phyloP scores from a whole-genome alignment of 495 filamentous ascomycete species.

The Haplographium delicatum region DNA sequence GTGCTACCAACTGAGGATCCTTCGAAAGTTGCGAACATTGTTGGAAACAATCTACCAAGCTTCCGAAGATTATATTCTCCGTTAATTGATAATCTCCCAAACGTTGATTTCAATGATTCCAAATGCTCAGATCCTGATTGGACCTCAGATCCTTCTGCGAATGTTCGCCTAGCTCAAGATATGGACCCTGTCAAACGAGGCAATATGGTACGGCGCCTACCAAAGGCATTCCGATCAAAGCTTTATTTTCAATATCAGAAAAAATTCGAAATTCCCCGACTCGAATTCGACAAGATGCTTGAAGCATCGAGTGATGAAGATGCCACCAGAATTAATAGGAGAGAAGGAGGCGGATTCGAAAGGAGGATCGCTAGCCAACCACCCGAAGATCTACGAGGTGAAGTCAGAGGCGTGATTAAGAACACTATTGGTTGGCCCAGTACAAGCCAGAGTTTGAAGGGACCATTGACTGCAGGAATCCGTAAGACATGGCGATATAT shows the following conservation, averaged over 20 bases:
- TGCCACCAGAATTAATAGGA: slow-evolving; percentile 58
- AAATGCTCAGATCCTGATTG: slow-evolving; percentile 56
- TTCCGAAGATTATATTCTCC: slow-evolving; percentile 88
- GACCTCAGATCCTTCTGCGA: slow-evolving; percentile 56
- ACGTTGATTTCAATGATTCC: slow-evolving; percentile 72
- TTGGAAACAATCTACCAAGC: slow-evolving; percentile 81
- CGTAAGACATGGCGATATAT: slow-evolving; percentile 67
- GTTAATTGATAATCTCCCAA: slow-evolving; percentile 83
- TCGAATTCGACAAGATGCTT: slow-evolving; percentile 84
- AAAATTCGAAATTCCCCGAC: slow-evolving; percentile 77
- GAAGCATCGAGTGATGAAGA: slow-evolving; percentile 66
- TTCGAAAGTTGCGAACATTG: slow-evolving; percentile 90
- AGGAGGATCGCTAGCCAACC: slow-evolving; percentile 69
- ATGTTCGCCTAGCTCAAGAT: slow-evolving; percentile 69
- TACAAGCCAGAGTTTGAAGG: slow-evolving; percentile 77
- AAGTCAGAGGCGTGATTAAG: slow-evolving; percentile 68
- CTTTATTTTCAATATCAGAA: slow-evolving; percentile 92
- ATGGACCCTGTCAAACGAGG: slow-evolving; percentile 85
- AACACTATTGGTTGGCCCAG: slow-evolving; percentile 89
- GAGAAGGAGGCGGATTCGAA: slow-evolving; percentile 80
- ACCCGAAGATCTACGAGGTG: slow-evolving; percentile 54
- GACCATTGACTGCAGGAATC: slow-evolving; percentile 68
- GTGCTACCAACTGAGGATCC: slow-evolving; percentile 78
- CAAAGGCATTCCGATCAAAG: slow-evolving; percentile 79
- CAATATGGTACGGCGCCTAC: slow-evolving; percentile 93